Evolutionary conservation across 768 basidiomycete genomes (phyloP).

Genomic region (Scleroderma bovista): DNA sequence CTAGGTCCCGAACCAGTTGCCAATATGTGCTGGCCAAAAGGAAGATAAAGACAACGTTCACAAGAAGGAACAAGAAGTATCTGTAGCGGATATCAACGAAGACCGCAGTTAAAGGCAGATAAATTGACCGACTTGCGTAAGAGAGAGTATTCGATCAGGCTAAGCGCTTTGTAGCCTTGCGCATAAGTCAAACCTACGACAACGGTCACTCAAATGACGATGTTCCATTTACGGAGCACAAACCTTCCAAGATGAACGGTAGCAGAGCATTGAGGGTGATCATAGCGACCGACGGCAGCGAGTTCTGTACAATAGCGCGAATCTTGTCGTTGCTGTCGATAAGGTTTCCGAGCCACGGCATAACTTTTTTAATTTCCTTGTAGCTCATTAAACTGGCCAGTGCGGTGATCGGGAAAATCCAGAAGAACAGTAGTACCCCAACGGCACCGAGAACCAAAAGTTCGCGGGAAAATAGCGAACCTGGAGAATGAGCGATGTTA

Average conservation of each 20-base stretch:
- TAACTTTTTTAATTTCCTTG: slow-evolving; percentile 83
- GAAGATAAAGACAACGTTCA: slow-evolving; percentile 94
- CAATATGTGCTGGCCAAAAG: slow-evolving; percentile 87
- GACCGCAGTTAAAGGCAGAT: not conserved
- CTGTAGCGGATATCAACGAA: slow-evolving; percentile 36
- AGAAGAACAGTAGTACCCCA: slow-evolving; percentile 76
- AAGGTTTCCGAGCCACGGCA: slow-evolving; percentile 82
- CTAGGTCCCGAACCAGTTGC: slow-evolving; percentile 86
- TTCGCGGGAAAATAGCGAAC: slow-evolving; percentile 59
- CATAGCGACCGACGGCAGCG: slow-evolving; percentile 86
- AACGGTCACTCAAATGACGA: slow-evolving; percentile 25
- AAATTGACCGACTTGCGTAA: slow-evolving; percentile 70
- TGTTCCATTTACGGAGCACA: slow-evolving; percentile 2
- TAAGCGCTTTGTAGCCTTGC: slow-evolving; percentile 87
- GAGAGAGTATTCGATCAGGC: slow-evolving; percentile 90
- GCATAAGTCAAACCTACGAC: slow-evolving; percentile 62
- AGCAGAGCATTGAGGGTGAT: slow-evolving; percentile 84
- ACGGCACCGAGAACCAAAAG: slow-evolving; percentile 66
- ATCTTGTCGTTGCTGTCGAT: slow-evolving; percentile 80
- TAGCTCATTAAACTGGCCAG: slow-evolving; percentile 87
- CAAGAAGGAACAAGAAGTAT: slow-evolving; percentile 88
- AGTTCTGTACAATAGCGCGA: slow-evolving; percentile 89
- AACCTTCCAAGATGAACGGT: slow-evolving; percentile 88
- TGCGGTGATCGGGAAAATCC: slow-evolving; percentile 86
- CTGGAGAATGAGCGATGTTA: slow-evolving; percentile 68